Base-by-base conservation (phyloP, 495 filamentous ascomycete genomes). In the Xylaria bambusicola region DNA sequence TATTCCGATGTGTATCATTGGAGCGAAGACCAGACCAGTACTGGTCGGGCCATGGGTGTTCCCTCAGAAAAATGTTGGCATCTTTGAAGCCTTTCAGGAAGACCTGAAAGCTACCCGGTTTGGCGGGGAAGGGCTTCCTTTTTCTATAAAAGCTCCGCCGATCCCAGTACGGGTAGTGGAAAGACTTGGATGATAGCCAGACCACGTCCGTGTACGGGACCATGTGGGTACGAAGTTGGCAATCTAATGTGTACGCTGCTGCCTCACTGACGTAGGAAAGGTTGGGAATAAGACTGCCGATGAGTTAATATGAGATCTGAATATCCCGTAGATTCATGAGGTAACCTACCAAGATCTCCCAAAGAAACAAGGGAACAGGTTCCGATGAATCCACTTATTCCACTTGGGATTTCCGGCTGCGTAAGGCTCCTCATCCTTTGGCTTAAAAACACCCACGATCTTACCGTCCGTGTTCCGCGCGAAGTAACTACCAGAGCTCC, bases 211-310 rank as follows among this genome's bases (percentile, higher is more conserved):
- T 99, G 62, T 96, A 97, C 0, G 94, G 94, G 12, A 99, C 94
- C 49, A 99, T 76, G 73, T 95, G 88, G 20, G 94, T 97, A 52
- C 86, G 88, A 35, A 99, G 79, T 62, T 93, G 89, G 56, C 85
- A 86, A 75, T 99, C 94, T 44, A 99, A 84, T 2, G 96, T 89
- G 71, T 97, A 99, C 40, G 94, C 93, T 12, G 94, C 94, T 17
- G 94, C 94, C 78, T 99, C 94, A 58, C 93, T 97, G 65, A 99
- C 91, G 71, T 99, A 99, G 48, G 92, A 97, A n/a, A 99, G 81
- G 71, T 99, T 99, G 40, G 94, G 94, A 73, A 99, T 99, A 55
- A 99, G 83, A 68, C 82, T 84, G 57, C 52, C 13, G 53, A 53
- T 1, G 45, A 12, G 40, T 66, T 48, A 61, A 58, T 38, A 46